Evolutionary conservation across 345 rosid species (phyloP).

Genomic region (Moricandia moricandioides): DNA sequence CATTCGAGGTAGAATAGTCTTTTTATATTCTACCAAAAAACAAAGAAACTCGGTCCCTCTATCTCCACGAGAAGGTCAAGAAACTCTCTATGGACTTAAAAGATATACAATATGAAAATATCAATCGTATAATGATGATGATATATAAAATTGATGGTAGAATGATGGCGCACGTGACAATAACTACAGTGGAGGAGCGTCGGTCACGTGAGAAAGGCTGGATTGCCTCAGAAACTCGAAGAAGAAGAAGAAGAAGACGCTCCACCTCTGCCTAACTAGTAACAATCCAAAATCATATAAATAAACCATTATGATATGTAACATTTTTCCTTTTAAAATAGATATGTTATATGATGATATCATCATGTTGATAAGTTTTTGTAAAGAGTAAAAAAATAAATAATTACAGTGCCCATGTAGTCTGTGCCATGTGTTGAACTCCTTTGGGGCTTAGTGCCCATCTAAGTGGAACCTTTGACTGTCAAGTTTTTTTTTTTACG

Average conservation of each 20-base stretch:
- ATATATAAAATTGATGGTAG: constrained; percentile 39
- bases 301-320: constrained; percentile 6
- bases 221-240: constrained; percentile 39
- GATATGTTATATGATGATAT: neutral
- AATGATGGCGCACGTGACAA: constrained; percentile 57
- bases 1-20: constrained; percentile 30
- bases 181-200: constrained; percentile 69
- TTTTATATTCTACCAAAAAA: constrained; percentile 16
- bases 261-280: constrained; percentile 37
- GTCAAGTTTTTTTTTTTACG: constrained; percentile 18
- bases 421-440: constrained; percentile 20
- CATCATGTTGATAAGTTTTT: constrained; percentile 15
- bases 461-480: constrained; percentile 41
- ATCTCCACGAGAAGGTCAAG: constrained; percentile 21
- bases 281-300: constrained; percentile 18
- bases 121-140: constrained; percentile 4
- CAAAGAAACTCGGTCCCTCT: constrained; percentile 31
- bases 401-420: constrained; percentile 25
- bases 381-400: constrained; percentile 7
- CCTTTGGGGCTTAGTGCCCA: constrained; percentile 37
- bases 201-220: constrained; percentile 70
- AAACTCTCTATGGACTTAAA: constrained; percentile 5
- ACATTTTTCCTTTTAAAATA: neutral
- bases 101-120: constrained; percentile 5
- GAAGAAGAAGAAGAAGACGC: constrained; percentile 41